phyloP scores from a whole-genome alignment of 345 rosid genomes.

The Dimocarpus longan region DNA sequence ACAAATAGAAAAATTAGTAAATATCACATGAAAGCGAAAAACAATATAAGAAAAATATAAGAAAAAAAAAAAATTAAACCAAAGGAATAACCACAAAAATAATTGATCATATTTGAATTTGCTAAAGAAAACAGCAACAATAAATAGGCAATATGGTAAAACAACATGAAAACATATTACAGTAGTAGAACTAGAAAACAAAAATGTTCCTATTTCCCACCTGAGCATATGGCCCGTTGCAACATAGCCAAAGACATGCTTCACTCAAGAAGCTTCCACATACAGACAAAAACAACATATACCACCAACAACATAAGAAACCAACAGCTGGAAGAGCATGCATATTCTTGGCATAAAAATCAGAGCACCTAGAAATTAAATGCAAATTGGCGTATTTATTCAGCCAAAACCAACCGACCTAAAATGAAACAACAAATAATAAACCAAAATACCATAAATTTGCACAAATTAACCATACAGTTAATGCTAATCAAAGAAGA shows the following conservation, averaged over 20 bases:
- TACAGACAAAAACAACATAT: conserved; percentile 20
- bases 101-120: background rate
- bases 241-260: conserved; percentile 8
- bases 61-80: background rate
- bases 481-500: background rate
- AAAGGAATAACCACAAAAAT: background rate
- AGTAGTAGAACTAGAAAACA: background rate
- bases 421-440: background rate
- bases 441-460: conserved; percentile 3
- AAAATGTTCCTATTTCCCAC: background rate
- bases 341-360: conserved; percentile 6
- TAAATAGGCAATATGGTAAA: background rate
- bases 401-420: background rate
- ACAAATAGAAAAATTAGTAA: background rate
- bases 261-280: conserved; percentile 27
- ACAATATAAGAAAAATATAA: background rate
- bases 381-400: background rate
- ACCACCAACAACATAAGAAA: conserved; percentile 10
- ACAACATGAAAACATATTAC: background rate
- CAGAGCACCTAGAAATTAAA: background rate
- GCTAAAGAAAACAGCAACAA: background rate
- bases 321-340: conserved; percentile 40
- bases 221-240: conserved; percentile 1
- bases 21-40: background rate
- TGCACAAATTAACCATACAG: background rate